Evolutionary conservation across 1,139 yeast species (phyloP), one percentile per base, ranked within the genome.

Genomic region (Candida tunisiensis): DNA sequence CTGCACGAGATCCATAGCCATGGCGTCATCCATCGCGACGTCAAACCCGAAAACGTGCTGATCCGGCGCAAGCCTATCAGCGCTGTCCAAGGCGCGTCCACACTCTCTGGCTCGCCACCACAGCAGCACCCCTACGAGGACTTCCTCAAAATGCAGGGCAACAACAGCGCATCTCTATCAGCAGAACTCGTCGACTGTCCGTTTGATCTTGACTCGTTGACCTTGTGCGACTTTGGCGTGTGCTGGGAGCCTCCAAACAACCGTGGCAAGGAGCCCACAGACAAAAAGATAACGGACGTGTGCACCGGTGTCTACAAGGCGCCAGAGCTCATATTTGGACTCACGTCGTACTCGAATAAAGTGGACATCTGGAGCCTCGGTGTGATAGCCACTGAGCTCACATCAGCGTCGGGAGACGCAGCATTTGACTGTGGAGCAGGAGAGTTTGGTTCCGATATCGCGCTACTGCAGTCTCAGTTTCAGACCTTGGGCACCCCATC

Each of bases 281-380:
- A 23, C 6, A 27, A 33, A 15, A 29, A 29, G 16, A 31, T 33
- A n/a, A 23, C 44, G 6, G 93, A 83, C 43, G 74, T 88, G 3
- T 66, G 80, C 16, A 77, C 93, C 0, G 72, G 78, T 0, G 63
- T 65, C 25, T 88, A 73, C 52, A 75, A 82, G 39, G 78, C 95
- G 0, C 92, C 95, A 0, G 96, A 88, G 44, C 55, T 80, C 26
- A 54, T 88, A 26, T 66, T 82, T 32, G 83, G 91, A 1, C 56
- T 68, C n/a, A 45, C 60, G 16, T 25, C 16, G 23, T 88, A 88
- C 47, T 53, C 65, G 2, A 49, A 46, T 23, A 71, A 65, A 24
- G 57, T 85, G 4, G 98, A 88, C 44, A 59, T 82, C 16, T 88
- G 96, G 96, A 58, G 80, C 0, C 45, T 74, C 12, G 92, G 88